Evolutionary conservation across 2,329 filamentous ascomycete species (phyloP).

Genomic region (Nemania sp.): DNA sequence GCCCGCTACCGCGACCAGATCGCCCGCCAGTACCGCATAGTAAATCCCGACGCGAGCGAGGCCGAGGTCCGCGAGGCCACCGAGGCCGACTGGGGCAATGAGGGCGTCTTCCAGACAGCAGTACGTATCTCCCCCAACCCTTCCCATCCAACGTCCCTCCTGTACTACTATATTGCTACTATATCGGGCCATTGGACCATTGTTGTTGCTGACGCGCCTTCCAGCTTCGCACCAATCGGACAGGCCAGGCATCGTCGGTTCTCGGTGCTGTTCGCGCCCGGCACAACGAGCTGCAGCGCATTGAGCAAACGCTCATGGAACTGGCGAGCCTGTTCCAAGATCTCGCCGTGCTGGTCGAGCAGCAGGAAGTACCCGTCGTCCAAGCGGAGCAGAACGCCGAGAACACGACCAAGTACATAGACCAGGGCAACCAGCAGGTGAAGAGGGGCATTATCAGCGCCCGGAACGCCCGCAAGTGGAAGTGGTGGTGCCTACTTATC

Average conservation of each 20-base stretch:
- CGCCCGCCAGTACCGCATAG: slow-evolving; percentile 78
- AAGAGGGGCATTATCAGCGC: slow-evolving; percentile 70
- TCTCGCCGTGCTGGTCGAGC: slow-evolving; percentile 73
- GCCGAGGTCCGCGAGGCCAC: slow-evolving; percentile 71
- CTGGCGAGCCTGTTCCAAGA: slow-evolving; percentile 73
- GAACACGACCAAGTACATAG: slow-evolving; percentile 67
- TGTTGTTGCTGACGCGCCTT: slow-evolving; percentile 20
- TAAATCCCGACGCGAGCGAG: slow-evolving; percentile 79
- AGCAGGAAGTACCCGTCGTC: slow-evolving; percentile 68
- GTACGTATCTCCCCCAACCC: slow-evolving; percentile 47
- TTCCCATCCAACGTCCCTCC: not conserved
- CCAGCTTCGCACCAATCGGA: slow-evolving; percentile 75
- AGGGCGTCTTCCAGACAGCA: slow-evolving; percentile 81
- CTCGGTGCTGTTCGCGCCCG: slow-evolving; percentile 80
- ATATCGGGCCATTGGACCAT: not conserved
- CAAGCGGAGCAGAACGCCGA: slow-evolving; percentile 68
- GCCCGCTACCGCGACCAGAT: slow-evolving; percentile 77
- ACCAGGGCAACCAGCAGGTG: slow-evolving; percentile 72
- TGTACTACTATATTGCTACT: no score
- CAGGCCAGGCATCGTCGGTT: slow-evolving; percentile 72
- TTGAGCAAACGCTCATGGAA: slow-evolving; percentile 75
- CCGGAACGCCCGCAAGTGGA: slow-evolving; percentile 70
- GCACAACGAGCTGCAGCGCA: slow-evolving; percentile 81
- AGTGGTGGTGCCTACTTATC: slow-evolving; percentile 78
- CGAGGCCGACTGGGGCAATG: slow-evolving; percentile 73